Base-by-base conservation (phyloP, 805 yeast species). In the Teunomyces gatunensis region DNA sequence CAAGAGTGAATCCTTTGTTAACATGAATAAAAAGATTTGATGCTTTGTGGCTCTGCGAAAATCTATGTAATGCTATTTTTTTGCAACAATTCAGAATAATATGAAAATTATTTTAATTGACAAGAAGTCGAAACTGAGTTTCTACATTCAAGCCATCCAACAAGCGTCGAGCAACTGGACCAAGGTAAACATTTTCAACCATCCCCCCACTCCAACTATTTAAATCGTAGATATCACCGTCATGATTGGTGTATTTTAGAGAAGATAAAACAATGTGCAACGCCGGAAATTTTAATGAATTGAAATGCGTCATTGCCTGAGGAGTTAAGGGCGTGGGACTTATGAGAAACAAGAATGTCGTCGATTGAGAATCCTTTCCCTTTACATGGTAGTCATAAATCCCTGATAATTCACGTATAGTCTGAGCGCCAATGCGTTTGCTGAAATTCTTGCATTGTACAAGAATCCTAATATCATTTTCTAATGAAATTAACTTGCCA, bases 371-470 rank as follows among this genome's bases (percentile, higher is more conserved):
- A 45, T 56, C 45, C 39, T 44, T 40, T 37, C 51, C 28, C 35
- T 55, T 54, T 17, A 69, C 65, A 53, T 73, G 71, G 51, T 57
- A 69, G 43, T 65, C 57, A 54, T 76, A 76, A 2, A 79, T 76
- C 1, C 86, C 87, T 6, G 73, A 70, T 28, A 81, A 56, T 54
- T 82, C 86, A 39, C 87, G 68, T 1, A 82, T 61, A 40, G 71
- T 59, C 33, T 67, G 61, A 11, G 85, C 79, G 46, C 69, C 71
- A 29, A 80, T 67, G 45, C 73, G 70, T 3, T 63, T 60, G 23
- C 61, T 61, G 54, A 74, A 70, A 56, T 79, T 74, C 52, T 81
- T 81, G 58, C 86, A 81, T 56, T 82, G 86, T 4, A 79, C 81
- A 48, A 78, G 64, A 2, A 79, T 61, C 41, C 65, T 64, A 5